These are phyloP conservation scores for Poa pratensis DNA, from an alignment of 176 grass and related monocot species.

Conservation along the genomic window DNA sequence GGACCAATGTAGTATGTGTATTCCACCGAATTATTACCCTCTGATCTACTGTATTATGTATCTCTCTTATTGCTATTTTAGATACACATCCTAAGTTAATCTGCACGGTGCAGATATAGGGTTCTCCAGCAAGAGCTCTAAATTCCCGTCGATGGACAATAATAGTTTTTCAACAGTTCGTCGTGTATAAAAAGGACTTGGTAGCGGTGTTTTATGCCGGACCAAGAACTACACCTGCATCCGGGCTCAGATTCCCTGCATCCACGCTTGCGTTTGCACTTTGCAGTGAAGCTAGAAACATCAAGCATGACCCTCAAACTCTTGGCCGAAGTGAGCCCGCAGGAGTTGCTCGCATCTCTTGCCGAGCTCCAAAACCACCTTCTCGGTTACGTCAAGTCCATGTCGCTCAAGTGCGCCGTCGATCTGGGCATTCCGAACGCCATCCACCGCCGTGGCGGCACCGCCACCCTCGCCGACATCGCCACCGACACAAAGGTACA, in stretches of 20 bases:
- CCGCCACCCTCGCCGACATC: constrained; percentile 29
- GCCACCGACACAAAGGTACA: neutral
- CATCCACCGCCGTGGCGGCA: neutral
- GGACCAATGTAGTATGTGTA: too few species aligned
- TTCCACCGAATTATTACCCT: too few species aligned
- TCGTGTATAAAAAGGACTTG: neutral
- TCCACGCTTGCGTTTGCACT: neutral
- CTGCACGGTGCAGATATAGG: too few species aligned
- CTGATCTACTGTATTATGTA: too few species aligned
- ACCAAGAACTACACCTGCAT: neutral
- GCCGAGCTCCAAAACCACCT: constrained; percentile 29
- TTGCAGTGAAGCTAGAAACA: neutral
- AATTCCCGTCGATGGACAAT: too few species aligned
- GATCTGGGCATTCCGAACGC: neutral
- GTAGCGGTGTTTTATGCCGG: neutral
- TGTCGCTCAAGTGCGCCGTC: neutral
- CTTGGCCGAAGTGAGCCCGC: constrained; percentile 33
- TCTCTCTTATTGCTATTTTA: too few species aligned
- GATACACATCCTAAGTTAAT: too few species aligned
- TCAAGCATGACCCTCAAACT: constrained; percentile 36
- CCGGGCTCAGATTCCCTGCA: neutral
- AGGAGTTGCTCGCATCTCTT: constrained; percentile 21
- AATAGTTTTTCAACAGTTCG: neutral
- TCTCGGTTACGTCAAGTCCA: constrained; percentile 17
- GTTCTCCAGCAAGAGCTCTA: too few species aligned